These are phyloP conservation scores for Mortierella sp. DNA, from an alignment of 371 early-diverging fungal species.

Conservation along the genomic window DNA sequence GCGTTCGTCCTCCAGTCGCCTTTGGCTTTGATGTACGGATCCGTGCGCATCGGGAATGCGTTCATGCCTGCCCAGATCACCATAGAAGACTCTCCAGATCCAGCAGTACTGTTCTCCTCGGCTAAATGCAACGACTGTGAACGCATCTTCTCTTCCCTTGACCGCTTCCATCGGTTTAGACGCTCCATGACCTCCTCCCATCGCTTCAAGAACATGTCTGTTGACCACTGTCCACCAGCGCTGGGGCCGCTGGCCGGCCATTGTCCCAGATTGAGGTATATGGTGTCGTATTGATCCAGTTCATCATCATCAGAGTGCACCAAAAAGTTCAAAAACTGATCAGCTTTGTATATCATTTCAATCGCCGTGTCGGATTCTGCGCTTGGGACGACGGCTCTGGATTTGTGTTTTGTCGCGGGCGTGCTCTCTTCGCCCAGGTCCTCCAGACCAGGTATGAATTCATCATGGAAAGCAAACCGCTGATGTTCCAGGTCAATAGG, in stretches of 20 bases:
- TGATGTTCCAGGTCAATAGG: constrained; percentile 15
- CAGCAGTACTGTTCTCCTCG: constrained; percentile 1
- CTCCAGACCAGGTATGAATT: constrained; percentile 12
- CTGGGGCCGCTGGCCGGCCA: constrained; percentile 46
- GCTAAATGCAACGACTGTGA: not conserved
- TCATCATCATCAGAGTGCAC: constrained; percentile 14
- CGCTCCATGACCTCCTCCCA: constrained; percentile 25
- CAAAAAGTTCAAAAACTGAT: constrained; percentile 32
- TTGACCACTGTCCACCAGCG: constrained; percentile 43
- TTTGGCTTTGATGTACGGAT: constrained; percentile 22
- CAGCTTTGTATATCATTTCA: constrained; percentile 32
- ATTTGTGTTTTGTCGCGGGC: not conserved
- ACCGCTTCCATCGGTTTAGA: constrained; percentile 26
- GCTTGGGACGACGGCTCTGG: not conserved
- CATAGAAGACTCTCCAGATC: constrained; percentile 9
- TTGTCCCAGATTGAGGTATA: constrained; percentile 38
- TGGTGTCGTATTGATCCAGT: constrained; percentile 33
- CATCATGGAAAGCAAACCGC: constrained; percentile 17
- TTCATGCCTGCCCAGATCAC: constrained; percentile 48
- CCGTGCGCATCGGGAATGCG: constrained; percentile 43
- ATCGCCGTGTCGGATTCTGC: constrained; percentile 18
- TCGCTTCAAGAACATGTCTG: constrained; percentile 25
- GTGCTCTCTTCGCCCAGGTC: constrained; percentile 1
- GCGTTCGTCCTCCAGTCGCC: constrained; percentile 50
- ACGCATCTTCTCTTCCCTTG: constrained; percentile 2